A percentile compares a stretch with the other conserved stretches of the same genome.
Conservation (phyloP, 345 rosid genomes). For the Gossypium mustelinum region DNA sequence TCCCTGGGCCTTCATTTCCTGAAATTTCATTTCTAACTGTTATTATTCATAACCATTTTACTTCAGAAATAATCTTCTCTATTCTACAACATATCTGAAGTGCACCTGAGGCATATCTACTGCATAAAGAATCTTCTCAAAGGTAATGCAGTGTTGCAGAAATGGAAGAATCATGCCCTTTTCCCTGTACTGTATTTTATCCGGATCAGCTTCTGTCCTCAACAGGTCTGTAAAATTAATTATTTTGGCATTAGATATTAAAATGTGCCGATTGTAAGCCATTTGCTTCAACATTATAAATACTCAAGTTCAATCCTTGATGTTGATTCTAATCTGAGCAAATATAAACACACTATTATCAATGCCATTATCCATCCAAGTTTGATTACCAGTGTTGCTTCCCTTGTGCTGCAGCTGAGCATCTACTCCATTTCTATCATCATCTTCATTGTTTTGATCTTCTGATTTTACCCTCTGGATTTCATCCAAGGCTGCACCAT, state of each 20-base stretch:
- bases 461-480: constrained; percentile 41
- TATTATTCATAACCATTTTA: neutral
- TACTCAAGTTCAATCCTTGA: too few relatives aligned
- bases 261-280: neutral
- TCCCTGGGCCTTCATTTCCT: constrained; percentile 64
- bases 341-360: neutral
- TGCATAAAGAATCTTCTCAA: constrained; percentile 51
- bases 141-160: constrained; percentile 53
- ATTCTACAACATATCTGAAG: neutral
- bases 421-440: constrained; percentile 16
- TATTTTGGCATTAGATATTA: constrained; percentile 4
- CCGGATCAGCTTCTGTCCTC: constrained; percentile 15
- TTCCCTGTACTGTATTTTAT: constrained; percentile 22
- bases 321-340: too few relatives aligned
- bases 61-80: too few relatives aligned
- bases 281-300: neutral
- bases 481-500: constrained; percentile 48
- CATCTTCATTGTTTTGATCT: constrained; percentile 29
- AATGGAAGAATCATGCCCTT: constrained; percentile 74
- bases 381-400: constrained; percentile 12
- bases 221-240: constrained; percentile 4
- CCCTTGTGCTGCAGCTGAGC: neutral
- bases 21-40: constrained; percentile 13
- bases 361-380: constrained; percentile 17
- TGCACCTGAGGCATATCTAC: constrained; percentile 80